Percentiles rank a stretch among this genome's conserved stretches.
Conservation (phyloP, 2,329 filamentous ascomycete species). For the Arthrocladium fulminans region DNA sequence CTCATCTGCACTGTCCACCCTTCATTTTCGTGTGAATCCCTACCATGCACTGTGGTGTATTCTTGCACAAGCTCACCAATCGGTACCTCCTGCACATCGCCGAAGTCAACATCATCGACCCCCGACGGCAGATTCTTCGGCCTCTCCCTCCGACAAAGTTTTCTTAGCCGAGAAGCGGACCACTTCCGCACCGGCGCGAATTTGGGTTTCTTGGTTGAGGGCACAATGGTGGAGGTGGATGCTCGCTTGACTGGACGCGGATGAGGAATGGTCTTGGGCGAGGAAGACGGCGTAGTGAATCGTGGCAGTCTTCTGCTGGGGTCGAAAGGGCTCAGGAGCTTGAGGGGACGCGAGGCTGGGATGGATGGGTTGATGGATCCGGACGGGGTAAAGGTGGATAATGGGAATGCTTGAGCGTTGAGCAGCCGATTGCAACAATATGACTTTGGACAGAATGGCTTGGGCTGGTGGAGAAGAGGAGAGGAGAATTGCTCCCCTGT, state of each 20-base stretch:
- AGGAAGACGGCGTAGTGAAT: background rate
- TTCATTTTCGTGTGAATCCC: no score
- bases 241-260: background rate
- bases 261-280: background rate
- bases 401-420: no score
- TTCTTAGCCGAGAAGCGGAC: background rate
- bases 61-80: background rate
- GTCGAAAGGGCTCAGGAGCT: background rate
- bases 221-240: background rate
- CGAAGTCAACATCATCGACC: background rate
- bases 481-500: no score
- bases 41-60: no score
- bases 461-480: no score
- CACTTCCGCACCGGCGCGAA: background rate
- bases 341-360: no score
- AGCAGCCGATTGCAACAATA: no score
- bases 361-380: no score
- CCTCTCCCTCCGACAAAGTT: background rate
- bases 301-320: background rate
- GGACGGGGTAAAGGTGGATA: no score
- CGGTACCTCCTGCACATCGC: background rate
- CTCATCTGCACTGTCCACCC: background rate
- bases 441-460: no score
- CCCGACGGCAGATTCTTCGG: background rate
- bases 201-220: background rate